A percentile compares a stretch with the other conserved stretches of the same genome.
Evolutionary conservation across 78 protist species (phyloP).

Genomic region (Protostelium mycophagum): DNA sequence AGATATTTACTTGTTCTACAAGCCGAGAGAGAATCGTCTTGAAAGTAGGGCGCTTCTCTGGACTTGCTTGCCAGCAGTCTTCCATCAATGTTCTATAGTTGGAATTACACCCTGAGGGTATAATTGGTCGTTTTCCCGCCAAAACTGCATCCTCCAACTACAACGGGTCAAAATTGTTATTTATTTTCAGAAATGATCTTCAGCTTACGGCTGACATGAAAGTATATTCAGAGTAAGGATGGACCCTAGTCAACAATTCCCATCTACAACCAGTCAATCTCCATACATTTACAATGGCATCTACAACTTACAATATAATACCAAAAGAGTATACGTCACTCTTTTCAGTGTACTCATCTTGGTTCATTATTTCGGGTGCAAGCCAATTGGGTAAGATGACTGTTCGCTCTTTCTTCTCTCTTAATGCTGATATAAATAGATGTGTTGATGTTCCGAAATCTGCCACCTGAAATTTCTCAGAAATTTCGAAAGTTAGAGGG

Average conservation of each 20-base stretch:
- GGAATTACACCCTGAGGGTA: slow-evolving; percentile 31
- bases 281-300: too few relatives aligned
- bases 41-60: slow-evolving; percentile 41
- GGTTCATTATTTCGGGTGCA: background rate
- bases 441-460: slow-evolving; percentile 45
- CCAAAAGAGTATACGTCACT: slow-evolving; percentile 35
- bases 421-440: slow-evolving; percentile 37
- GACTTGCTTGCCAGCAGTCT: slow-evolving; percentile 61
- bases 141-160: slow-evolving; percentile 44
- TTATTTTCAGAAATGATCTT: too few relatives aligned
- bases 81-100: slow-evolving; percentile 20
- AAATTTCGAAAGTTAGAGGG: too few relatives aligned
- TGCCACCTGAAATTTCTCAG: slow-evolving; percentile 21
- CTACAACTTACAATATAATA: slow-evolving; percentile 19
- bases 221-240: slow-evolving; percentile 44
- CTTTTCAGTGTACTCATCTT: background rate
- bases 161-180: background rate
- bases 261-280: too few relatives aligned
- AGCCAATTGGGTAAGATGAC: slow-evolving; percentile 37
- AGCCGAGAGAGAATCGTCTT: background rate
- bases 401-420: slow-evolving; percentile 16
- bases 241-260: slow-evolving; percentile 42
- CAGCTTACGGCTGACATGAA: background rate
- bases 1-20: background rate
- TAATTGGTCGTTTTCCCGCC: slow-evolving; percentile 49